phyloP scores from a whole-genome alignment of 139 green algal genomes.

The Nannochloris sp. region DNA sequence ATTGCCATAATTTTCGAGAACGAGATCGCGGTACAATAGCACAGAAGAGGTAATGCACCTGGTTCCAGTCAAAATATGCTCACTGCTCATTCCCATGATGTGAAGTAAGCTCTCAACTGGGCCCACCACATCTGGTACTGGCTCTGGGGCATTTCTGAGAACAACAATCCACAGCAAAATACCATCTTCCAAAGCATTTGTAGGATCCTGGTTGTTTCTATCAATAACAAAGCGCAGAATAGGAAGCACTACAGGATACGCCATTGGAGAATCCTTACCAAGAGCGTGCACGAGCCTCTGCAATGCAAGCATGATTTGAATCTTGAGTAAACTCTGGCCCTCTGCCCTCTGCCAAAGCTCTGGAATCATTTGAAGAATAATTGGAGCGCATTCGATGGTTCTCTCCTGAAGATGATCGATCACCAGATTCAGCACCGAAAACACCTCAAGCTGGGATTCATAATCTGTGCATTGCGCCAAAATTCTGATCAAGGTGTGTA shows the following conservation, averaged over 20 bases:
- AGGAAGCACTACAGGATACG: slow-evolving; percentile 57
- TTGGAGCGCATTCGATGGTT: slow-evolving; percentile 36
- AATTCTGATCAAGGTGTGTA: slow-evolving; percentile 40
- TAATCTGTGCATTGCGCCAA: slow-evolving; percentile 39
- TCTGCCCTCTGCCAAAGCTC: slow-evolving; percentile 50
- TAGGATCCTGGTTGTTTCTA: slow-evolving; percentile 54
- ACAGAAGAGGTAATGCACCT: slow-evolving; percentile 46
- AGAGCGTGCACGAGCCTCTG: slow-evolving; percentile 67
- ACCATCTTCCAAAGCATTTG: slow-evolving; percentile 83
- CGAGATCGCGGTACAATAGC: slow-evolving; percentile 49
- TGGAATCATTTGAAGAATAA: slow-evolving; percentile 57
- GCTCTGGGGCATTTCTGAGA: slow-evolving; percentile 60
- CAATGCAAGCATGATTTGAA: slow-evolving; percentile 68
- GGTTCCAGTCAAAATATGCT: slow-evolving; percentile 48
- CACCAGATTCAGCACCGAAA: slow-evolving; percentile 62
- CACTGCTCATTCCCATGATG: slow-evolving; percentile 49
- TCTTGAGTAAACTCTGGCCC: slow-evolving; percentile 67
- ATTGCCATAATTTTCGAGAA: slow-evolving; percentile 52
- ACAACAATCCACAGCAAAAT: slow-evolving; percentile 70
- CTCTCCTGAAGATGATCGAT: slow-evolving; percentile 58
- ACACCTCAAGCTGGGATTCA: slow-evolving; percentile 69
- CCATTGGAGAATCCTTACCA: slow-evolving; percentile 36
- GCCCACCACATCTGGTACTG: slow-evolving; percentile 39
- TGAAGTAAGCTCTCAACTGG: slow-evolving; percentile 47
- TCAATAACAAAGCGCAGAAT: slow-evolving; percentile 58